These are phyloP conservation scores for Venturia asperata DNA, from an alignment of 2,329 filamentous ascomycete species.

Conservation along the genomic window DNA sequence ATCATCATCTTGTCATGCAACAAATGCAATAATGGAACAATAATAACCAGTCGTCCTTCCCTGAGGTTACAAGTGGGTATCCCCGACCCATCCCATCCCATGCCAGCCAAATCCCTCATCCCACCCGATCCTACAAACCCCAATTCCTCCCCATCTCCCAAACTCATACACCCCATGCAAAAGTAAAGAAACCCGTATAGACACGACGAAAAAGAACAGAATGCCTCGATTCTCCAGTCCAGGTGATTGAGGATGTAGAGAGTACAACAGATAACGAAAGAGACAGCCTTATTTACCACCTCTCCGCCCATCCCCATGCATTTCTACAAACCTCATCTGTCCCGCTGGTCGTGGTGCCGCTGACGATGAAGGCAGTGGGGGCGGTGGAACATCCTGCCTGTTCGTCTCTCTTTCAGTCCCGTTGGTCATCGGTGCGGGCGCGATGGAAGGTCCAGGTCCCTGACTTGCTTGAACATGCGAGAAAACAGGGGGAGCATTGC, in stretches of 20 bases:
- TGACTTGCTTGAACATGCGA: neutral
- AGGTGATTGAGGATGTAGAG: no score
- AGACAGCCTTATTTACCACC: neutral
- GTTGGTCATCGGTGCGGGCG: neutral
- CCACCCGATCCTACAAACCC: no score
- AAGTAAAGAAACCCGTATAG: neutral
- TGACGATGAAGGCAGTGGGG: neutral
- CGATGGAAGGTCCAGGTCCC: neutral
- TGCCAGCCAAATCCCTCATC: neutral
- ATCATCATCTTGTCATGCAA: neutral
- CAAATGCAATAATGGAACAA: neutral
- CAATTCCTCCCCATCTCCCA: no score
- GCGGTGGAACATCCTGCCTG: neutral
- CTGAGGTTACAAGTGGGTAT: neutral
- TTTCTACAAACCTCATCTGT: slow-evolving; percentile 16
- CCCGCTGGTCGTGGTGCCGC: neutral
- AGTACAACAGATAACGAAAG: neutral
- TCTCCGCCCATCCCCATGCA: slow-evolving; percentile 16
- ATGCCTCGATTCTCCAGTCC: neutral
- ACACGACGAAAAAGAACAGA: neutral
- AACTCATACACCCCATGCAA: no score
- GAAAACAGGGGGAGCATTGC: neutral
- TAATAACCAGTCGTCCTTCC: neutral
- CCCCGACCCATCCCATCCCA: neutral
- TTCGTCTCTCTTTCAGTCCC: neutral